Percentiles rank a stretch among this genome's conserved stretches.
phyloP scores from a whole-genome alignment of 2,329 filamentous ascomycete genomes.

The Graphium sp. region DNA sequence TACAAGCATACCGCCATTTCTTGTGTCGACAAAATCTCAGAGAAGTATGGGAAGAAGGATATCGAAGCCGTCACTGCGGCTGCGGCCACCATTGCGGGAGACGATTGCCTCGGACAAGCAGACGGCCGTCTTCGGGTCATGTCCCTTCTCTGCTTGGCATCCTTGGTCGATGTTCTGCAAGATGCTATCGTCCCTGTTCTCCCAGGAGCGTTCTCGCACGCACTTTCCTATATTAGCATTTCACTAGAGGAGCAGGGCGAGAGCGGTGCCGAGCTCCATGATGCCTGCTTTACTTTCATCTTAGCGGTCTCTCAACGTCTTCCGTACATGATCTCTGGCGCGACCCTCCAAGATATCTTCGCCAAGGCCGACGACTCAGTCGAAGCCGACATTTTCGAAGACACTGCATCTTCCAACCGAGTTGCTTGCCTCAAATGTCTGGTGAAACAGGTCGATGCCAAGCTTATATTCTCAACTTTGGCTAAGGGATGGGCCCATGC shows the following conservation, averaged over 20 bases:
- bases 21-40: slow-evolving; percentile 82
- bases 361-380: slow-evolving; percentile 58
- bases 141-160: slow-evolving; percentile 78
- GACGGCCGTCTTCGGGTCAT: slow-evolving; percentile 63
- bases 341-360: slow-evolving; percentile 57
- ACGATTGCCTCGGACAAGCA: slow-evolving; percentile 57
- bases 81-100: slow-evolving; percentile 59
- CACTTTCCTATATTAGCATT: slow-evolving; percentile 52
- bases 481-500: slow-evolving; percentile 56
- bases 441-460: slow-evolving; percentile 61
- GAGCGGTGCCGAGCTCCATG: slow-evolving; percentile 51
- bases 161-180: slow-evolving; percentile 72
- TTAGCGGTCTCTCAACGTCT: slow-evolving; percentile 66
- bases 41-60: slow-evolving; percentile 92
- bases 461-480: slow-evolving; percentile 57
- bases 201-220: slow-evolving; percentile 55
- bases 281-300: slow-evolving; percentile 67
- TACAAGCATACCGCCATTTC: slow-evolving; percentile 76
- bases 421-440: slow-evolving; percentile 55
- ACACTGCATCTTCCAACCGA: slow-evolving; percentile 47
- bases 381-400: slow-evolving; percentile 33
- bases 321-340: slow-evolving; percentile 73
- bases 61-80: slow-evolving; percentile 58
- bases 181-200: slow-evolving; percentile 75
- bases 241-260: slow-evolving; percentile 36